phyloP scores from a whole-genome alignment of 768 basidiomycete species.

The Hericium erinaceus region DNA sequence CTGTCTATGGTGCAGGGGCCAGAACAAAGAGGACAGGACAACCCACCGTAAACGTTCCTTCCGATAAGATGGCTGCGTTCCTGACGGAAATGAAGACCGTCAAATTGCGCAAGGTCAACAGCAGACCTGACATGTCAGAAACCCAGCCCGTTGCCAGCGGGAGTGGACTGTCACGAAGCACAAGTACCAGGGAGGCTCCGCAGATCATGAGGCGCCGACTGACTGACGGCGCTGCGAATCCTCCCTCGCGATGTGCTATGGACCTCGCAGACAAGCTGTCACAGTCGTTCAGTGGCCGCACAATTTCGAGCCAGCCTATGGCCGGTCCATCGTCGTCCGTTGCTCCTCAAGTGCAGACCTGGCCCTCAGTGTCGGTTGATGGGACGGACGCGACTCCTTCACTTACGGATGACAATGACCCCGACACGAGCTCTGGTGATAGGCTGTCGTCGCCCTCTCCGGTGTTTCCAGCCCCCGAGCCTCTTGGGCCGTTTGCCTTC shows the following conservation, averaged over 20 bases:
- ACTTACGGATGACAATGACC: conserved; percentile 9
- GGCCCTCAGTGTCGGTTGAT: conserved; percentile 12
- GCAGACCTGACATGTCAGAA: conserved; percentile 17
- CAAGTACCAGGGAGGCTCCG: background rate
- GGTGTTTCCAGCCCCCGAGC: conserved; percentile 1
- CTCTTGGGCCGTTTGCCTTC: background rate
- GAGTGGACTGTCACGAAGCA: too few relatives aligned
- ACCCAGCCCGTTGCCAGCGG: background rate
- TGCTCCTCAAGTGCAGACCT: conserved; percentile 1
- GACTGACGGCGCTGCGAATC: background rate
- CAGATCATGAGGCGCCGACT: background rate
- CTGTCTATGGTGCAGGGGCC: conserved; percentile 15
- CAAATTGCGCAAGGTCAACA: conserved; percentile 48
- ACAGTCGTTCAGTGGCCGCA: background rate
- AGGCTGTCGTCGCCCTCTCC: conserved; percentile 11
- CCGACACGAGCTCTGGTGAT: conserved; percentile 4
- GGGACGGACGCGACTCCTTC: conserved; percentile 14
- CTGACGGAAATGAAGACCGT: conserved; percentile 68
- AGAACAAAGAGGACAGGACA: conserved; percentile 40
- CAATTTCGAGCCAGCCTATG: background rate
- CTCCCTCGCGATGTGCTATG: background rate
- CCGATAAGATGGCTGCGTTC: conserved; percentile 80
- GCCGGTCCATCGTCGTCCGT: background rate
- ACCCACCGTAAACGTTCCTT: conserved; percentile 63
- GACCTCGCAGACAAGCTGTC: background rate